A percentile compares a stretch with the other conserved stretches of the same genome.
These are phyloP conservation scores for Takakia lepidozioides DNA, from an alignment of 225 moss, liverwort and hornwort genomes.

Conservation along the genomic window DNA sequence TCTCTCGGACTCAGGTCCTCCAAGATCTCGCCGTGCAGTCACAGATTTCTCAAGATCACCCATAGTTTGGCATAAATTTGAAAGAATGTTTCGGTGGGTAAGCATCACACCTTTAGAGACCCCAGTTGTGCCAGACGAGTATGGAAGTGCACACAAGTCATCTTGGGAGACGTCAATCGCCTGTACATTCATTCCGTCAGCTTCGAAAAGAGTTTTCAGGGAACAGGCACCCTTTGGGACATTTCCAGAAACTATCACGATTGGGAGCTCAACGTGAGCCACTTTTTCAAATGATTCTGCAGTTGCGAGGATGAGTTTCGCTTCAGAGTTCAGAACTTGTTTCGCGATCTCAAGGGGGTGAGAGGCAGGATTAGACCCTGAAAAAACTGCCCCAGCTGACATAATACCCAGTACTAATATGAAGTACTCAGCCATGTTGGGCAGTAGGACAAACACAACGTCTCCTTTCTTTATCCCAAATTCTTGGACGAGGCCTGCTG, in stretches of 20 bases:
- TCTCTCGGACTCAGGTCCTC: conserved; percentile 12
- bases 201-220: conserved; percentile 35
- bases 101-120: conserved; percentile 89
- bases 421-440: conserved; percentile 84
- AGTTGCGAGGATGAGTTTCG: conserved; percentile 74
- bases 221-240: conserved; percentile 21
- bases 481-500: conserved; percentile 38
- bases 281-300: conserved; percentile 34
- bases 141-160: conserved; percentile 82
- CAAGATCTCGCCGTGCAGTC: conserved; percentile 20
- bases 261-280: conserved; percentile 34
- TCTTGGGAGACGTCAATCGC: conserved; percentile 51
- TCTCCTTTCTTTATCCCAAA: conserved; percentile 68
- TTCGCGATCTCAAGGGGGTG: conserved; percentile 61
- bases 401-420: conserved; percentile 78
- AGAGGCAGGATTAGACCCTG: conserved; percentile 80
- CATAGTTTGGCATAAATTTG: conserved; percentile 65
- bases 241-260: conserved; percentile 35
- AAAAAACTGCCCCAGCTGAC: conserved; percentile 68
- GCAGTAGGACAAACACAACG: conserved; percentile 75
- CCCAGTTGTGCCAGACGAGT: conserved; percentile 91
- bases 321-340: conserved; percentile 60
- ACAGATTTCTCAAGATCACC: conserved; percentile 25
- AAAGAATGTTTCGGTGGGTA: conserved; percentile 68
- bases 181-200: conserved; percentile 49